phyloP scores from a whole-genome alignment of 306 rosid genomes.

The barrel medic (Medicago truncatula) region MtrunA17r5.0-ANR NC_053049.1:45027501-45028000 shows the following conservation, averaged over 20 bases:
- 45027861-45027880: background rate
- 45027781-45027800: slow-evolving; percentile 8
- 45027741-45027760: slow-evolving; percentile 15
- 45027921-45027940: slow-evolving; percentile 4
- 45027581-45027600: slow-evolving; percentile 85
- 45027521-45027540: slow-evolving; percentile 84
- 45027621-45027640: slow-evolving; percentile 79
- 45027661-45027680: slow-evolving; percentile 26
- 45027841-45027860: slow-evolving; percentile 30
- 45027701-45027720: slow-evolving; percentile 2
- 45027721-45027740: slow-evolving; percentile 8
- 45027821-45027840: background rate
- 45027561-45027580: slow-evolving; percentile 78
- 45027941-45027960: slow-evolving; percentile 24
- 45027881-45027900: slow-evolving; percentile 17
- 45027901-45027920: slow-evolving; percentile 15
- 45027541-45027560: slow-evolving; percentile 87
- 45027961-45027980: background rate
- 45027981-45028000: slow-evolving; percentile 25
- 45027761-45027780: slow-evolving; percentile 9
- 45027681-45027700: slow-evolving; percentile 36
- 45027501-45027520: slow-evolving; percentile 17
- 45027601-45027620: slow-evolving; percentile 95
- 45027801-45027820: slow-evolving; percentile 22
- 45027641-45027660: slow-evolving; percentile 89